Base-by-base conservation (phyloP, 495 filamentous ascomycete genomes). In the Gamarada debralockiae region DNA sequence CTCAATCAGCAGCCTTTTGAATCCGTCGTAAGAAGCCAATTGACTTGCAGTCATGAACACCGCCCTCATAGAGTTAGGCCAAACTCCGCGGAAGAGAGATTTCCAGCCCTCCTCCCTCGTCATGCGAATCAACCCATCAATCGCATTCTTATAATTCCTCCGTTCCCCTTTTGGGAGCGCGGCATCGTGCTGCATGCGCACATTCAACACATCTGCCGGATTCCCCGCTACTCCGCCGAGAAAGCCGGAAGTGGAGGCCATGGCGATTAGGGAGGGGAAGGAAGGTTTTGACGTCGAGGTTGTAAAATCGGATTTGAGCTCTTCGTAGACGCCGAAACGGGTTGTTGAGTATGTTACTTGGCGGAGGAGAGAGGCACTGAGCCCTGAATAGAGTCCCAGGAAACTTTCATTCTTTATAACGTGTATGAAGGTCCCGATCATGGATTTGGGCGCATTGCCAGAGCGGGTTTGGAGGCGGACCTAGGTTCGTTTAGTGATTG, bases 131-230 rank as follows among this genome's bases (percentile, higher is more conserved):
- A 98, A 69, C 2, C 93, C 93, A 63, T 98, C 86, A 23, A 96
- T 65, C 3, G 92, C 95, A 62, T 97, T 76, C 45, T 81, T 81
- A 75, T 98, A 98, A 70, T 95, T 91, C 20, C 92, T 82, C 3
- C 89, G 84, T 56, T 93, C 72, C 1, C 73, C 74, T 2, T 71
- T 61, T 0, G 91, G 88, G 3, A 96, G 80, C 0, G 92, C 82
- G 12, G 88, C 84, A 66, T 97, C 93, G 72, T 92, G 85, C 69
- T 98, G 93, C 93, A 98, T 98, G 57, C 93, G 90, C 37, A 98
- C 93, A 70, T 98, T 98, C 52, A 97, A 77, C 10, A 98, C 87
- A 65, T 98, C 93, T 51, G 92, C 92, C 0, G 90, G 88, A 69
- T 97, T 97, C 51, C 93, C 93, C 10, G 88, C 87, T 7, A 96